phyloP scores from a whole-genome alignment of 768 basidiomycete species.

The Boletus bicolor region DNA sequence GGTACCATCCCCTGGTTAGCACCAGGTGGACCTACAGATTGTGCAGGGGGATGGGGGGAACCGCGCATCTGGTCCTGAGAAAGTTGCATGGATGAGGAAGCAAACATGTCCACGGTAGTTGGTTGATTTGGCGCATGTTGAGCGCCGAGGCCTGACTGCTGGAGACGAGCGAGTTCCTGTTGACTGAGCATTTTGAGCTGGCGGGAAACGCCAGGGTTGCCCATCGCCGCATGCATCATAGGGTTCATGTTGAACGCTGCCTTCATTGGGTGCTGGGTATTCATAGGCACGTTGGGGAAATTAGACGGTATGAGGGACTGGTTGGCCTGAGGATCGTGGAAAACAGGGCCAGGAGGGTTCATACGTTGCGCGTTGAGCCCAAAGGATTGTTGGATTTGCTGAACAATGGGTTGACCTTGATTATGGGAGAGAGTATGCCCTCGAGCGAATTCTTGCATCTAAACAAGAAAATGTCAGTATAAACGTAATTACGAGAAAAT shows the following conservation, averaged over 20 bases:
- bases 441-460: conserved; percentile 47
- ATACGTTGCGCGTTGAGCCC: conserved; percentile 35
- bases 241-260: conserved; percentile 29
- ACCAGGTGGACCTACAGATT: conserved; percentile 19
- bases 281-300: conserved; percentile 39
- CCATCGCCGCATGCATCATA: conserved; percentile 38
- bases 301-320: conserved; percentile 35
- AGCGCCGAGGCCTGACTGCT: conserved; percentile 28
- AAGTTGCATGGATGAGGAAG: conserved; percentile 40
- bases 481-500: conserved; percentile 15
- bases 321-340: conserved; percentile 36
- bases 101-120: conserved; percentile 44
- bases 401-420: conserved; percentile 37
- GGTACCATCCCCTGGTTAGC: conserved; percentile 24
- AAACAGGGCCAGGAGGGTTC: conserved; percentile 33
- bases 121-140: conserved; percentile 40
- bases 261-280: conserved; percentile 36
- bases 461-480: conserved; percentile 25
- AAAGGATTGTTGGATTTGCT: conserved; percentile 46
- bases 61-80: conserved; percentile 45
- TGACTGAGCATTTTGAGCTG: conserved; percentile 47
- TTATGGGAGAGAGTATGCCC: conserved; percentile 40
- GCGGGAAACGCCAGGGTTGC: conserved; percentile 27
- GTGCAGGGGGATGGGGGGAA: conserved; percentile 41
- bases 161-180: conserved; percentile 37